Base-by-base conservation (phyloP, 2,329 filamentous ascomycete species). In the Huntiella decipiens region DNA sequence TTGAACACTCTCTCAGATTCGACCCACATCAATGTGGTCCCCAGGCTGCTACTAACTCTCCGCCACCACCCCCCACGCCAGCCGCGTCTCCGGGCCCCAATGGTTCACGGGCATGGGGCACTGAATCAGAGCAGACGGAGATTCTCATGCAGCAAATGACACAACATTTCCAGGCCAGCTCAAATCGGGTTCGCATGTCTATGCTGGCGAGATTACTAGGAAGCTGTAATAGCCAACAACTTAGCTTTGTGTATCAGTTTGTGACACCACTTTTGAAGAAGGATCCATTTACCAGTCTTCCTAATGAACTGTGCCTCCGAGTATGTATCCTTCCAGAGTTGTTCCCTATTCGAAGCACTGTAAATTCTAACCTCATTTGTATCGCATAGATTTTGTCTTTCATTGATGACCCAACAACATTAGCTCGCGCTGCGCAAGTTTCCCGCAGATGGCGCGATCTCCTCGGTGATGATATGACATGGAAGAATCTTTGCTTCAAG, bases 401-500 rank as follows among this genome's bases (percentile, higher is more conserved):
- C 59, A 88, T 98, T 57, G 91, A 98, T 56, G 91, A 98, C 57
- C 87, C 91, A 1, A 91, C 87, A 59, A 92, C 92, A 2, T 70
- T 98, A 40, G 88, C 87, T 35, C 74, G 91, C 58, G 83, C 91
- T 44, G 94, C 88, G 4, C 88, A 96, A 60, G 91, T 98, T n/a
- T 98, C 91, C 45, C 78, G 78, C 52, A 74, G 87, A 59, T 98
- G 91, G 91, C 75, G 84, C 52, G 87, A 95, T 61, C 70, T 98
- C 5, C 70, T 98, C 43, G 88, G 82, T 57, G 91, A 98, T 60
- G 91, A 98, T 60, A 87, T 95, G 63, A 93, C 91, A 1, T 98
- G 91, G 91, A 95, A 94, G 66, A 85, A 91, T 51, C 71, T 98
- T 15, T 96, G 88, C 59, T 85, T 92, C 53, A 95, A 94, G 63